Conservation (phyloP, 371 early-diverging fungal genomes). For the Capillidium rhysosporum region DNA sequence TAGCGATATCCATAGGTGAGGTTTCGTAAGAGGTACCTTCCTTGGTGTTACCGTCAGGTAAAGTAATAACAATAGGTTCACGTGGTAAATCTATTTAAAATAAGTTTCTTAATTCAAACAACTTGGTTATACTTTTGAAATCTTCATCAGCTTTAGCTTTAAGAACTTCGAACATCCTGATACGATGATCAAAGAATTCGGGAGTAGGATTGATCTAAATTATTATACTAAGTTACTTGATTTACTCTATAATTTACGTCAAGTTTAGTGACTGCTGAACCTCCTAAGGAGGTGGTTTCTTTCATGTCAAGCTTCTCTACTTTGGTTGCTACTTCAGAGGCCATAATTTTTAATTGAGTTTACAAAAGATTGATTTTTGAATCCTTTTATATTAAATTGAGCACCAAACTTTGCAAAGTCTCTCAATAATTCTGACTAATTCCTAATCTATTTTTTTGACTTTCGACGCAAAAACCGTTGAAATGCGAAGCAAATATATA, state of each 20-base stretch:
- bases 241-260: conserved; percentile 1
- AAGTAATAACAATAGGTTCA: conserved; percentile 65
- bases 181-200: conserved; percentile 71
- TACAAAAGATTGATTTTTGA: too few relatives aligned
- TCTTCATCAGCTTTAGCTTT: conserved; percentile 58
- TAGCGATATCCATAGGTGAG: conserved; percentile 87
- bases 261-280: background rate
- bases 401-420: too few relatives aligned
- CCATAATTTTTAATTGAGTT: background rate
- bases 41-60: conserved; percentile 71
- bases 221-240: background rate
- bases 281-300: background rate
- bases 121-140: conserved; percentile 40
- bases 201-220: conserved; percentile 40
- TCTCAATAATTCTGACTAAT: too few relatives aligned
- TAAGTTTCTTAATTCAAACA: conserved; percentile 4
- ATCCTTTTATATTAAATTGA: too few relatives aligned
- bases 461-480: too few relatives aligned
- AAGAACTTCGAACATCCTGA: conserved; percentile 76
- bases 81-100: conserved; percentile 47
- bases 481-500: too few relatives aligned
- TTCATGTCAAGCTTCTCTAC: background rate
- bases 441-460: too few relatives aligned
- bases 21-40: conserved; percentile 93
- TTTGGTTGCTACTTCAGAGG: background rate